Evolutionary conservation across 331 rosid genomes (phyloP).

Genomic region (Spiraea crenata): DNA sequence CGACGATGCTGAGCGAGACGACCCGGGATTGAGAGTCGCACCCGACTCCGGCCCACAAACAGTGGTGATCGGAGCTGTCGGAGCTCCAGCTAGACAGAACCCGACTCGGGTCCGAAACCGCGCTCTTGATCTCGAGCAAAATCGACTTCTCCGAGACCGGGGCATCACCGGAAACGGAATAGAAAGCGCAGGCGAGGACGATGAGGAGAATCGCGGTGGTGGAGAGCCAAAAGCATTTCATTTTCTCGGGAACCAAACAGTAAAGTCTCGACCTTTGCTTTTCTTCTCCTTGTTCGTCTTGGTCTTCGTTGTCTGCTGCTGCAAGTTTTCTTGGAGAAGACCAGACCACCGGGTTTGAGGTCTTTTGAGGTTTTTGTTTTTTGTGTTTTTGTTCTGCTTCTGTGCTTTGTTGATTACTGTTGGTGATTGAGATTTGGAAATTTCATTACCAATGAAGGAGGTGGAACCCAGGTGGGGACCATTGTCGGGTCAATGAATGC

Average conservation of each 20-base stretch:
- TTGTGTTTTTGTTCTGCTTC: neutral
- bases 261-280: neutral
- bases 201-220: conserved; percentile 17
- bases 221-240: conserved; percentile 24
- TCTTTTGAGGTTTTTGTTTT: neutral
- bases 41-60: conserved; percentile 40
- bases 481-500: neutral
- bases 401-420: neutral
- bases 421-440: neutral
- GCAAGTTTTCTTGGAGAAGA: neutral
- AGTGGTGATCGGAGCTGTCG: conserved; percentile 29
- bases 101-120: conserved; percentile 25
- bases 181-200: conserved; percentile 3
- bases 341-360: neutral
- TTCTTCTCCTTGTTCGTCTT: neutral
- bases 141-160: conserved; percentile 22
- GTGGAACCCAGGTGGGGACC: conserved; percentile 11
- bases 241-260: conserved; percentile 5
- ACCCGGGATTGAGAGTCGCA: conserved; percentile 33
- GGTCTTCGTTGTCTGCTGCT: neutral
- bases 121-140: conserved; percentile 38
- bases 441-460: neutral
- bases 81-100: conserved; percentile 35
- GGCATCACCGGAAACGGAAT: conserved; percentile 13
- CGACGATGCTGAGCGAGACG: conserved; percentile 24